phyloP scores from a whole-genome alignment of 1,139 yeast species.

The Saccharomyces pastorianus region DNA sequence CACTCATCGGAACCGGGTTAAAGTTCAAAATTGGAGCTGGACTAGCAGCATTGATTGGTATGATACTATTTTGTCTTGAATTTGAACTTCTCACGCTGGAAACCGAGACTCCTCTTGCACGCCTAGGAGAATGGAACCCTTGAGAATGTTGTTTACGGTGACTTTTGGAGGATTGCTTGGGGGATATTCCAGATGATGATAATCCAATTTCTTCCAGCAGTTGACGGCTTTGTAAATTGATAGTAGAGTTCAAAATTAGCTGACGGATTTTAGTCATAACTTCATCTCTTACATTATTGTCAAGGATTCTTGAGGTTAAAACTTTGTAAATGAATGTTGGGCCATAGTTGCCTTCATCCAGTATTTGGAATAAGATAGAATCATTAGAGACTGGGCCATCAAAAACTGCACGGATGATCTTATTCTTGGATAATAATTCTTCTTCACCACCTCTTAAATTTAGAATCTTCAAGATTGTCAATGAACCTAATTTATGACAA shows the following conservation, averaged over 20 bases:
- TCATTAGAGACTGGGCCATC: constrained; percentile 29
- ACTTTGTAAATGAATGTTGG: constrained; percentile 72
- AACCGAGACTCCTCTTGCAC: constrained; percentile 19
- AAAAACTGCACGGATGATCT: constrained; percentile 56
- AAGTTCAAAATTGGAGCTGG: constrained; percentile 5
- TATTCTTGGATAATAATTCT: constrained; percentile 40
- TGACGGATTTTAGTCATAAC: constrained; percentile 51
- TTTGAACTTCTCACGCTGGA: constrained; percentile 19
- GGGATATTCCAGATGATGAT: constrained; percentile 5
- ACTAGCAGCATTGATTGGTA: background rate
- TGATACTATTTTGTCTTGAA: constrained; percentile 15
- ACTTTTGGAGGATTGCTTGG: background rate
- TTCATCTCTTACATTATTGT: constrained; percentile 45
- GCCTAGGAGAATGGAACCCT: constrained; percentile 8
- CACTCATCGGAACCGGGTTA: constrained; percentile 9
- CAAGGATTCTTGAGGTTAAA: constrained; percentile 53
- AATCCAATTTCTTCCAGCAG: constrained; percentile 87
- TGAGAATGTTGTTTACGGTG: background rate
- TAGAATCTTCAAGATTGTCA: constrained; percentile 70
- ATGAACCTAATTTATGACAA: constrained; percentile 74
- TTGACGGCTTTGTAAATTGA: constrained; percentile 67
- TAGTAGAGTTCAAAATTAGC: constrained; percentile 50
- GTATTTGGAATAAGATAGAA: constrained; percentile 37
- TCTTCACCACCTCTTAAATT: constrained; percentile 54
- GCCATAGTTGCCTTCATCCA: constrained; percentile 59